These are phyloP conservation scores for Suhomyces bribrorum DNA, from an alignment of 1,139 yeast species.

Conservation along the genomic window DNA sequence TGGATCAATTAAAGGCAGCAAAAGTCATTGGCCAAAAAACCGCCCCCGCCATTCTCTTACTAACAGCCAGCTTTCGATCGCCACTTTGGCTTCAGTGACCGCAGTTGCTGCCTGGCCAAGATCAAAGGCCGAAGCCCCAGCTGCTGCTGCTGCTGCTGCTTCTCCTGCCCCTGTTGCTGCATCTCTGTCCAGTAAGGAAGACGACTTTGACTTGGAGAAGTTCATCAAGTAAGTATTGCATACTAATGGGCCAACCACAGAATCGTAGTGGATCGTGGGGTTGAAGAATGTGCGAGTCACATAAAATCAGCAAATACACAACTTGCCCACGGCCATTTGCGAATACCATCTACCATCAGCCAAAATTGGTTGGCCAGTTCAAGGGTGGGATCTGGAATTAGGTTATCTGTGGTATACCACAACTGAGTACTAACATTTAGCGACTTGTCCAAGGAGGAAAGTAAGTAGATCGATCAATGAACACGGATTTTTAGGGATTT, in stretches of 20 bases:
- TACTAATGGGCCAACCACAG: too few species aligned
- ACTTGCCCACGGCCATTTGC: too few species aligned
- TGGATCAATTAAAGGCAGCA: background rate
- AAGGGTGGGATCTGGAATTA: too few species aligned
- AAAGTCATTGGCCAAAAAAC: background rate
- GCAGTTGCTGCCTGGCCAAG: slow-evolving; percentile 48
- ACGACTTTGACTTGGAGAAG: slow-evolving; percentile 65
- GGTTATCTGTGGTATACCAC: background rate
- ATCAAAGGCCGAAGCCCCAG: slow-evolving; percentile 25
- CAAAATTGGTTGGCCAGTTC: too few species aligned
- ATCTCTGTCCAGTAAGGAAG: slow-evolving; percentile 40
- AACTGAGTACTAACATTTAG: slow-evolving; percentile 35
- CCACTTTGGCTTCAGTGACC: slow-evolving; percentile 48
- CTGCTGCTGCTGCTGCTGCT: slow-evolving; percentile 31
- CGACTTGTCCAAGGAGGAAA: slow-evolving; percentile 46
- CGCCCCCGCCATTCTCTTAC: slow-evolving; percentile 5
- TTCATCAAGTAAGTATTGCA: slow-evolving; percentile 53
- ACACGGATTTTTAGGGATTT: background rate
- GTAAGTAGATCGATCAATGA: slow-evolving; percentile 23
- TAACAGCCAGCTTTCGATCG: slow-evolving; percentile 40
- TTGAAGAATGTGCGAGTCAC: too few species aligned
- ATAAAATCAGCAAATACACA: too few species aligned
- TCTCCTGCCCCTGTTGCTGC: slow-evolving; percentile 30
- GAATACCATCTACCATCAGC: too few species aligned
- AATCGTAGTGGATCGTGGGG: too few species aligned